Base-by-base conservation (phyloP, 768 basidiomycete genomes). In the Hortiboletus campestris region DNA sequence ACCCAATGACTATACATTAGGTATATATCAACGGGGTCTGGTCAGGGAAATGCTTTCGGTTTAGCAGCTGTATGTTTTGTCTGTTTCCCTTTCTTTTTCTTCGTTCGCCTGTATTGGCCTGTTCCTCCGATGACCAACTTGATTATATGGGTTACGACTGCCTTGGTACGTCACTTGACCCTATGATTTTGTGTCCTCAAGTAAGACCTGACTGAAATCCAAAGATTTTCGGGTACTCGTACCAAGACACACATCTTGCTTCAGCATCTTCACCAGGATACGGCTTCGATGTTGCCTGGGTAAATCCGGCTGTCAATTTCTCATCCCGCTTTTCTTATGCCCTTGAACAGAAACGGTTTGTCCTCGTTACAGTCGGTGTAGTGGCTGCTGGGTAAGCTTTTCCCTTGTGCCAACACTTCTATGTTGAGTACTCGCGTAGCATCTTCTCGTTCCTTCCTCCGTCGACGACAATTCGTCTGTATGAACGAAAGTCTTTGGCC, bases 281-380 rank as follows among this genome's bases (percentile, higher is more conserved):
- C 49, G 89, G 89, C 1, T 80, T 80, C 56, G 67, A 76, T 25
- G 83, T 93, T n/a, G 83, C 88, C 17, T 92, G 89, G 89, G 85
- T 84, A 62, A 39, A 75, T 63, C 8, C n/a, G 36, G 0, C 14
- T 32, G 16, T 57, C 25, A 19, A 11, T 7, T 14, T 34, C 14
- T 42, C 48, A 10, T 22, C 25, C 25, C 25, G 25, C 25, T 32
- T 20, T 41, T 42, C 51, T 55, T 2, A 59, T 39, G 1, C 12
- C 28, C 0, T 46, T 35, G 10, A 34, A 16, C 60, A 88, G 87
- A 76, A 75, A 46, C 83, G 89, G 1, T 88, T 89, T 53, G 74
- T 88, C 3, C 76, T 89, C 9, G 91, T 94, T 2, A 74, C 80
- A 2, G 76, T 75, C 10, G 92, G 92, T 0, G 89, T 94, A 17